These are phyloP conservation scores for Apostasia ramifera DNA, from an alignment of 106 monocot genomes.

Conservation along the genomic window DNA sequence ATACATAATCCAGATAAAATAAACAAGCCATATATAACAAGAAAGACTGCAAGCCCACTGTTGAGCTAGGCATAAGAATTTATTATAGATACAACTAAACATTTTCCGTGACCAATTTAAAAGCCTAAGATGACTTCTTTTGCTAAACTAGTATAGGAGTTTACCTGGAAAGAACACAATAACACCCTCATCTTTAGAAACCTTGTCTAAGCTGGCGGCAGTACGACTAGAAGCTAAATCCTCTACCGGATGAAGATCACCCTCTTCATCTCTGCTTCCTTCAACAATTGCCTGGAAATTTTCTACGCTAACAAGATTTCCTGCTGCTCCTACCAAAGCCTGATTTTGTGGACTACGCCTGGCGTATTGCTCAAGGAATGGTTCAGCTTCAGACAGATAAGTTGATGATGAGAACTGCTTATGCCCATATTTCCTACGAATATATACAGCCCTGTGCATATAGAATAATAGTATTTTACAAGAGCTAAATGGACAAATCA, in stretches of 20 bases:
- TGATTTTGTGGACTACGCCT: conserved; percentile 70
- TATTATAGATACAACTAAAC: no score
- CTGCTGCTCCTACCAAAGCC: conserved; percentile 78
- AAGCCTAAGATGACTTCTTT: no score
- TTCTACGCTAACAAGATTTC: conserved; percentile 72
- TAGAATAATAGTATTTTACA: not conserved
- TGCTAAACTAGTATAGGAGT: not conserved
- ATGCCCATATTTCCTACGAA: conserved; percentile 75
- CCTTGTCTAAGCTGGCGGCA: conserved; percentile 25
- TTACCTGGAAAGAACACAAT: conserved; percentile 97
- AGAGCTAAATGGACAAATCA: not conserved
- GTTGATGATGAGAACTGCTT: conserved; percentile 71
- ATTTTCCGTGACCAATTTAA: no score
- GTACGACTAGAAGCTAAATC: conserved; percentile 20
- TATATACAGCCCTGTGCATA: conserved; percentile 78
- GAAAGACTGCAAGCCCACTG: no score
- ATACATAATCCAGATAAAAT: no score
- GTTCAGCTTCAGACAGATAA: conserved; percentile 90
- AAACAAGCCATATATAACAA: no score
- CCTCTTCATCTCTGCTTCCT: conserved; percentile 86
- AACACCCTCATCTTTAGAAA: conserved; percentile 82
- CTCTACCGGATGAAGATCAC: conserved; percentile 64
- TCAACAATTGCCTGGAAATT: conserved; percentile 75
- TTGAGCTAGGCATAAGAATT: no score
- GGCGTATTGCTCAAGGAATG: conserved; percentile 94